Conservation (phyloP, 331 rosid genomes). For the Cucumis variabilis region DNA sequence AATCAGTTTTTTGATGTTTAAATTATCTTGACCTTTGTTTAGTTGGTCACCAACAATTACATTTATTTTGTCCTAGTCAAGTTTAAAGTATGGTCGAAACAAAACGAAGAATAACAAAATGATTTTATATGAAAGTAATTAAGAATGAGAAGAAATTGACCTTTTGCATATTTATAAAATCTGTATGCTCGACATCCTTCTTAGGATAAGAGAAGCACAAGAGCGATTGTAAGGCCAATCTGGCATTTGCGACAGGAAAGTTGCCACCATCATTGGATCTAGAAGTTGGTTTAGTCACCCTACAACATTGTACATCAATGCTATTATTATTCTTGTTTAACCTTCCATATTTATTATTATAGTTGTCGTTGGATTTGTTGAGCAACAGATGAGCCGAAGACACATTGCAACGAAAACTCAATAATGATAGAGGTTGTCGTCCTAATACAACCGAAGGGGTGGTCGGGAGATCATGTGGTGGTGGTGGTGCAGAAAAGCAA, state of each 20-base stretch:
- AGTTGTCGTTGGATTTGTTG: too few relatives aligned
- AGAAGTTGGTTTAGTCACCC: fast-evolving
- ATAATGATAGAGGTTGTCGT: neutral
- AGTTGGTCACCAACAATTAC: too few relatives aligned
- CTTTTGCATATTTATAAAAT: neutral
- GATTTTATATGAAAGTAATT: too few relatives aligned
- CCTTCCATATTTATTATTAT: neutral
- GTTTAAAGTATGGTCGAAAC: too few relatives aligned
- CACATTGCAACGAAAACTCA: neutral
- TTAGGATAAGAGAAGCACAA: neutral
- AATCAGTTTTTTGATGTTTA: too few relatives aligned
- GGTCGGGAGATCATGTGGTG: neutral
- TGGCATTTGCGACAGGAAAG: neutral
- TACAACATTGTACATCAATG: neutral
- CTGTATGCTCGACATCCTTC: neutral
- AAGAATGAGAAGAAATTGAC: neutral
- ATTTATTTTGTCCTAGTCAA: too few relatives aligned
- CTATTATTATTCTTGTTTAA: neutral
- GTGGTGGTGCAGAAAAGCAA: neutral
- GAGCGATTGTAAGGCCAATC: neutral
- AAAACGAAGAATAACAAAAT: too few relatives aligned
- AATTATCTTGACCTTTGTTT: too few relatives aligned
- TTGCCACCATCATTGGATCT: neutral
- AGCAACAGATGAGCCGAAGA: neutral
- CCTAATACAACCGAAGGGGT: neutral